phyloP scores from a whole-genome alignment of 768 basidiomycete species.

The Mycena rebaudengoi region DNA sequence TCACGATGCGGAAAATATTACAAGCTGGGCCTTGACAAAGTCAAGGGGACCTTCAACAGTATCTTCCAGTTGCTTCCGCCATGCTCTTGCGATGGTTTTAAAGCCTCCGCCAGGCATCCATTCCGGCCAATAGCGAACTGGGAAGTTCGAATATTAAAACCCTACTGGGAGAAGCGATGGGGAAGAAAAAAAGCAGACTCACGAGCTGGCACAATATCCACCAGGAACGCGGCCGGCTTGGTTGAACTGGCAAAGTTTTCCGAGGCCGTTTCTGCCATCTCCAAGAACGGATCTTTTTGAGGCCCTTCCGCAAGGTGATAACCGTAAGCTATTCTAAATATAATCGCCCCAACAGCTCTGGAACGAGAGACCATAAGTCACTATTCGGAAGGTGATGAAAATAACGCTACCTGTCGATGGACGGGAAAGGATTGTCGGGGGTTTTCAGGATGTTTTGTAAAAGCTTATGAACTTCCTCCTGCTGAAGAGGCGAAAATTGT shows the following conservation, averaged over 20 bases:
- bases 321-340: conserved; percentile 19
- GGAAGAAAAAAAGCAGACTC: background rate
- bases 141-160: too few species aligned
- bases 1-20: background rate
- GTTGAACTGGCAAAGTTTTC: background rate
- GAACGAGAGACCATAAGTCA: too few species aligned
- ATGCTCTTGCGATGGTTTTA: background rate
- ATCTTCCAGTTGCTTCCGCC: background rate
- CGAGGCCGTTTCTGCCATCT: background rate
- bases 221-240: background rate
- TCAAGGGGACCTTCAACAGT: background rate
- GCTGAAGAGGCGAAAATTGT: background rate
- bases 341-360: conserved; percentile 14
- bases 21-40: background rate
- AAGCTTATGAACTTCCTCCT: conserved; percentile 18
- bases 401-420: background rate
- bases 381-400: background rate
- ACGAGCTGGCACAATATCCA: background rate
- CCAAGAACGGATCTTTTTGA: background rate
- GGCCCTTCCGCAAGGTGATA: conserved; percentile 11
- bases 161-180: too few species aligned
- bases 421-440: background rate
- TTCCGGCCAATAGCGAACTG: background rate
- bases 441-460: background rate
- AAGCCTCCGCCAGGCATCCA: background rate